phyloP scores from a whole-genome alignment of 2,329 filamentous ascomycete genomes.

The Didymella segeticola region DNA sequence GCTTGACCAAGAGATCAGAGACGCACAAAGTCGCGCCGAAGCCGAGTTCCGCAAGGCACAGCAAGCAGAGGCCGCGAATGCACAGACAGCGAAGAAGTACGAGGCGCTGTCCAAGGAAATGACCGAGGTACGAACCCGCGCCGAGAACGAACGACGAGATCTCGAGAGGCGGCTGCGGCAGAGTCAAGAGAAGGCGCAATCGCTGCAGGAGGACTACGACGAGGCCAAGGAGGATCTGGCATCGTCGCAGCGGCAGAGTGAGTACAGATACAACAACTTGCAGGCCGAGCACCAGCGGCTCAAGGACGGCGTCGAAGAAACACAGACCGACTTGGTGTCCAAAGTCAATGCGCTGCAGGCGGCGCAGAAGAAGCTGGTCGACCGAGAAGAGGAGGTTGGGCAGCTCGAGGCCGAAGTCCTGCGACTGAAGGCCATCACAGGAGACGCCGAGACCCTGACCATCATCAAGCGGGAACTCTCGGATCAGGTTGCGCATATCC shows the following conservation, averaged over 20 bases:
- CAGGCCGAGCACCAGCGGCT: conserved; percentile 66
- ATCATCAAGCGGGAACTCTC: conserved; percentile 87
- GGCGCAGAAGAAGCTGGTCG: conserved; percentile 70
- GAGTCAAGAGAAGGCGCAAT: conserved; percentile 72
- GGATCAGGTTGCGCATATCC: conserved; percentile 91
- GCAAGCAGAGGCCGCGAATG: conserved; percentile 61
- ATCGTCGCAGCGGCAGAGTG: conserved; percentile 70
- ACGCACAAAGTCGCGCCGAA: conserved; percentile 80
- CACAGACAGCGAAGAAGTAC: conserved; percentile 60
- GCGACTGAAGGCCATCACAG: conserved; percentile 82
- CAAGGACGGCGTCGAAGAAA: conserved; percentile 64
- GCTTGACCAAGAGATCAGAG: conserved; percentile 83
- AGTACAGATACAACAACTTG: conserved; percentile 65
- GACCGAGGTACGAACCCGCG: conserved; percentile 61
- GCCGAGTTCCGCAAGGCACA: conserved; percentile 77
- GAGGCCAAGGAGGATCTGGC: conserved; percentile 79
- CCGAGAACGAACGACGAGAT: conserved; percentile 61
- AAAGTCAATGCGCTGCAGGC: conserved; percentile 65
- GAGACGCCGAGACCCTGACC: conserved; percentile 82
- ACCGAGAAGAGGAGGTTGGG: conserved; percentile 74
- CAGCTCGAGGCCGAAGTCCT: conserved; percentile 83
- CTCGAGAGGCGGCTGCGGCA: conserved; percentile 63
- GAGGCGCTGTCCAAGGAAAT: conserved; percentile 62
- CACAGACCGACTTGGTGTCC: conserved; percentile 64
- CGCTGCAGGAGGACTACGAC: conserved; percentile 80